These are phyloP conservation scores for Zostera marina DNA, from an alignment of 116 monocot genomes.

Conservation along the genomic window DNA sequence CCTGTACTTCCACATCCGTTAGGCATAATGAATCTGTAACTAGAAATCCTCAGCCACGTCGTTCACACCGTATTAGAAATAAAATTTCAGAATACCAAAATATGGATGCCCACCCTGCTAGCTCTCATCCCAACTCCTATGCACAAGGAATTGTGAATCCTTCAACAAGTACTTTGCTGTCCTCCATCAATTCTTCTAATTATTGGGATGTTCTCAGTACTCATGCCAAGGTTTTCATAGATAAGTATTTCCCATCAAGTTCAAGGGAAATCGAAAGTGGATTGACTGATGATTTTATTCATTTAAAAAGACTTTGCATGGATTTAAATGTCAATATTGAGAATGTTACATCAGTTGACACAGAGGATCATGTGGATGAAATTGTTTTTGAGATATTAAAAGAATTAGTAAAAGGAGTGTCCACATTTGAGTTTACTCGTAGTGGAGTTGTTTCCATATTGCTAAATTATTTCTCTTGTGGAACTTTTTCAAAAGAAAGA, in stretches of 20 bases:
- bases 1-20: slow-evolving; percentile 21
- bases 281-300: slow-evolving; percentile 65
- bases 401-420: slow-evolving; percentile 79
- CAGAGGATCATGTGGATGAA: slow-evolving; percentile 45
- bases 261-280: slow-evolving; percentile 49
- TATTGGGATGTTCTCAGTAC: slow-evolving; percentile 57
- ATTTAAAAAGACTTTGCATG: slow-evolving; percentile 60
- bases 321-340: slow-evolving; percentile 53
- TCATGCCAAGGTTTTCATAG: slow-evolving; percentile 68
- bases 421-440: slow-evolving; percentile 97
- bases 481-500: slow-evolving; percentile 70
- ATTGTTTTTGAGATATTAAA: slow-evolving; percentile 50
- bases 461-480: slow-evolving; percentile 89
- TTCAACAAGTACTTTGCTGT: slow-evolving; percentile 24
- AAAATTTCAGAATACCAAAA: slow-evolving; percentile 20
- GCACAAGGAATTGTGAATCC: slow-evolving; percentile 21
- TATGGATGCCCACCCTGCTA: slow-evolving; percentile 15
- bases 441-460: slow-evolving; percentile 87
- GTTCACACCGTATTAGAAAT: slow-evolving; percentile 30
- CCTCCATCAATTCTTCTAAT: slow-evolving; percentile 33
- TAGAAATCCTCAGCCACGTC: slow-evolving; percentile 56
- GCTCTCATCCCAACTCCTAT: slow-evolving; percentile 23
- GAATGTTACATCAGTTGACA: slow-evolving; percentile 23
- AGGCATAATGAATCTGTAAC: slow-evolving; percentile 37
- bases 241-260: slow-evolving; percentile 55